phyloP scores from a whole-genome alignment of 345 rosid species.

The Brassica nigra region DNA sequence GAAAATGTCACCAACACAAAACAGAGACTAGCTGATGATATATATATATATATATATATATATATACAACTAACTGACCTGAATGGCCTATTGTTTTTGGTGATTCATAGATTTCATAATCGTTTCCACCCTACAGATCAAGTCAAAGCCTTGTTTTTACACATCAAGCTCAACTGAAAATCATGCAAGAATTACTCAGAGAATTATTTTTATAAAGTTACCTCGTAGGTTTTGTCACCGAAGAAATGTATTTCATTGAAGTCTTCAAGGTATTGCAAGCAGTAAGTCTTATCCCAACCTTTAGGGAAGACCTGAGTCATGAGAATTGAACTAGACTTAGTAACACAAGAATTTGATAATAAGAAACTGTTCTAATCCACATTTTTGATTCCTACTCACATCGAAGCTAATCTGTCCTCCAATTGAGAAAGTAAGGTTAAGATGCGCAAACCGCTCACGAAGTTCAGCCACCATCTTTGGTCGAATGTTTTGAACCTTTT shows the following conservation, averaged over 20 bases:
- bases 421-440: constrained; percentile 90
- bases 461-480: constrained; percentile 81
- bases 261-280: constrained; percentile 81
- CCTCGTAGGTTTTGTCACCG: constrained; percentile 99
- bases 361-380: background rate
- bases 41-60: too few species aligned
- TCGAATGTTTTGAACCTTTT: constrained; percentile 77
- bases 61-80: constrained; percentile 52
- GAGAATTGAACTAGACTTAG: constrained; percentile 7
- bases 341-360: background rate
- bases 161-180: background rate
- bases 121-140: constrained; percentile 80
- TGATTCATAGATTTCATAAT: constrained; percentile 87
- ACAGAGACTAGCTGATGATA: background rate
- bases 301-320: constrained; percentile 78
- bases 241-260: constrained; percentile 91
- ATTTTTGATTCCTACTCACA: constrained; percentile 49
- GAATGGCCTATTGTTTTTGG: constrained; percentile 81
- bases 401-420: constrained; percentile 99
- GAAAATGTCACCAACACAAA: background rate
- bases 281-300: constrained; percentile 99
- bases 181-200: background rate
- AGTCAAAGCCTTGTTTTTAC: background rate
- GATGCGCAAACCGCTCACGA: constrained; percentile 86
- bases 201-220: constrained; percentile 17